Evolutionary conservation across 305 asterid genomes (phyloP).

Genomic region (Lippia alba): DNA sequence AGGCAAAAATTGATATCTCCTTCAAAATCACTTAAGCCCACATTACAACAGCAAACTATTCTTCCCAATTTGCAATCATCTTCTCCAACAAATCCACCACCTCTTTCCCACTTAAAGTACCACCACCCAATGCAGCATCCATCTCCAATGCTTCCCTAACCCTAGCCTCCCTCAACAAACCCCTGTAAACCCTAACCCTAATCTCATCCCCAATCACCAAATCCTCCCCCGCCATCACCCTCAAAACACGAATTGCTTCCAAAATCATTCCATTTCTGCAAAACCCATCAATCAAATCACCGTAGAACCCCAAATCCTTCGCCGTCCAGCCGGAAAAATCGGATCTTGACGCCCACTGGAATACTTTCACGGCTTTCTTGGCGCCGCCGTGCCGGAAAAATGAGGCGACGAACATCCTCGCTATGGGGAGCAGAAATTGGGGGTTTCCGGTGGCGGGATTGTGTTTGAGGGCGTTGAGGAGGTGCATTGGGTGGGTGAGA

Average conservation of each 20-base stretch:
- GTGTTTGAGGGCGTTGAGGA: slow-evolving; percentile 62
- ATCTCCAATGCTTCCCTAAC: slow-evolving; percentile 58
- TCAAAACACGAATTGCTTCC: slow-evolving; percentile 53
- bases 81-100: slow-evolving; percentile 48
- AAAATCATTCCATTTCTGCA: slow-evolving; percentile 50
- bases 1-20: too few relatives aligned
- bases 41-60: slow-evolving; percentile 9
- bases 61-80: slow-evolving; percentile 53
- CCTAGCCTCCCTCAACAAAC: slow-evolving; percentile 69
- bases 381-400: slow-evolving; percentile 45
- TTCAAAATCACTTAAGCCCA: too few relatives aligned
- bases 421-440: slow-evolving; percentile 35
- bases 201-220: slow-evolving; percentile 45
- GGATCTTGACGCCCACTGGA: slow-evolving; percentile 57
- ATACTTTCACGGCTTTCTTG: slow-evolving; percentile 51
- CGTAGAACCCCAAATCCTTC: slow-evolving; percentile 41
- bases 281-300: slow-evolving; percentile 49
- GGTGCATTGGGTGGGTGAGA: slow-evolving; percentile 58
- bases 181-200: slow-evolving; percentile 43
- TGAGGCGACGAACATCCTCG: slow-evolving; percentile 44
- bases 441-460: slow-evolving; percentile 34
- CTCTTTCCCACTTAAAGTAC: slow-evolving; percentile 28
- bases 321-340: slow-evolving; percentile 48
- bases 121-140: slow-evolving; percentile 46
- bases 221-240: slow-evolving; percentile 50